A percentile compares a stretch with the other conserved stretches of the same genome.
These are phyloP conservation scores for Macadamia integrifolia DNA, from an alignment of 164 flowering plant genomes.

Conservation along the genomic window DNA sequence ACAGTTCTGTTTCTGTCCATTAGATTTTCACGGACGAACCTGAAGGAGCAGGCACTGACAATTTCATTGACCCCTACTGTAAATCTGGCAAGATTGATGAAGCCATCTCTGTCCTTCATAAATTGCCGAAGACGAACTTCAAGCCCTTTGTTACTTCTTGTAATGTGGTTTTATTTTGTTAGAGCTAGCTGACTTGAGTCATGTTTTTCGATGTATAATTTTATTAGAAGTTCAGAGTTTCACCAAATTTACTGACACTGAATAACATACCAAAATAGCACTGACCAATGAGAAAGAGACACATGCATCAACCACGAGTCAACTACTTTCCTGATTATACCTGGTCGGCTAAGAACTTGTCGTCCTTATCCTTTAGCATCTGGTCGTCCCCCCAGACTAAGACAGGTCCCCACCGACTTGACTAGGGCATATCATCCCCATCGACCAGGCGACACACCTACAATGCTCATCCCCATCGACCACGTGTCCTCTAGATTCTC, in stretches of 20 bases:
- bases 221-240: conserved; percentile 5
- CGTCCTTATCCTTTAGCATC: too few species aligned
- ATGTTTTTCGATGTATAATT: conserved; percentile 6
- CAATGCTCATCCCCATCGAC: too few species aligned
- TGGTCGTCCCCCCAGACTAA: too few species aligned
- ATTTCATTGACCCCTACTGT: conserved; percentile 11
- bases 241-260: not conserved
- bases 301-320: too few species aligned
- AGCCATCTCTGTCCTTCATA: conserved; percentile 3
- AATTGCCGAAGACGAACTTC: not conserved
- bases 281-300: too few species aligned
- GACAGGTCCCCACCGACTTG: too few species aligned
- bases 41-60: not conserved
- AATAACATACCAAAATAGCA: too few species aligned
- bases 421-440: too few species aligned
- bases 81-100: conserved; percentile 14
- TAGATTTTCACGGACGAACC: conserved; percentile 7
- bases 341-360: too few species aligned
- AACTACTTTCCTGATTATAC: too few species aligned
- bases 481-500: too few species aligned
- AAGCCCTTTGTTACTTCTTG: conserved; percentile 12
- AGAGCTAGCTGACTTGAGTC: conserved; percentile 7
- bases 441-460: too few species aligned
- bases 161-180: conserved; percentile 9
- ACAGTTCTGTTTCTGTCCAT: not conserved